phyloP scores from a whole-genome alignment of 805 yeast species.

The Sungouiozyma intestinalis region DNA sequence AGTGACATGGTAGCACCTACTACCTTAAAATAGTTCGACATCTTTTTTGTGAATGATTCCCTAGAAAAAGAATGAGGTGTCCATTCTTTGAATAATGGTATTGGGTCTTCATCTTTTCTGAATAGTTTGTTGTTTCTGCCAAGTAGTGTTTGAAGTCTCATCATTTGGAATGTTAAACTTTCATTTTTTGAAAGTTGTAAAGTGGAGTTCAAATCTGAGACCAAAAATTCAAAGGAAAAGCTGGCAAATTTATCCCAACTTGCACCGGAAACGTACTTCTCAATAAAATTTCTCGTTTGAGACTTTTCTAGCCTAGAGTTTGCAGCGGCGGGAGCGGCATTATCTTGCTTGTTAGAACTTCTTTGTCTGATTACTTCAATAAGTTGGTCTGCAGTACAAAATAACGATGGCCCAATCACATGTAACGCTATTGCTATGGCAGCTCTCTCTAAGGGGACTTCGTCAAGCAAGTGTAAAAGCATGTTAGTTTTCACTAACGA shows the following conservation, averaged over 20 bases:
- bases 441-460: constrained; percentile 10
- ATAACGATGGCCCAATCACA: constrained; percentile 23
- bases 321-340: background rate
- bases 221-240: constrained; percentile 14
- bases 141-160: constrained; percentile 14
- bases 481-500: constrained; percentile 20
- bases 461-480: constrained; percentile 12
- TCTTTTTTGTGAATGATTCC: constrained; percentile 3
- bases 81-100: background rate
- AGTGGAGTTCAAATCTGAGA: constrained; percentile 20
- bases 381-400: constrained; percentile 15
- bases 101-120: background rate
- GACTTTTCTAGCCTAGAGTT: background rate
- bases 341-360: background rate
- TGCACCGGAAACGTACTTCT: background rate
- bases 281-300: background rate
- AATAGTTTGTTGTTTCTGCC: constrained; percentile 7
- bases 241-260: constrained; percentile 10
- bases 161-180: constrained; percentile 15
- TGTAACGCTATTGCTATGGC: constrained; percentile 16
- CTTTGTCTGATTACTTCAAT: constrained; percentile 4
- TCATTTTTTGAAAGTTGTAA: constrained; percentile 14
- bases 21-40: constrained; percentile 17
- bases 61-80: background rate
- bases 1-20: constrained; percentile 15